These are phyloP conservation scores for Metschnikowia chrysomelidarum DNA, from an alignment of 805 yeast species.

Conservation along the genomic window DNA sequence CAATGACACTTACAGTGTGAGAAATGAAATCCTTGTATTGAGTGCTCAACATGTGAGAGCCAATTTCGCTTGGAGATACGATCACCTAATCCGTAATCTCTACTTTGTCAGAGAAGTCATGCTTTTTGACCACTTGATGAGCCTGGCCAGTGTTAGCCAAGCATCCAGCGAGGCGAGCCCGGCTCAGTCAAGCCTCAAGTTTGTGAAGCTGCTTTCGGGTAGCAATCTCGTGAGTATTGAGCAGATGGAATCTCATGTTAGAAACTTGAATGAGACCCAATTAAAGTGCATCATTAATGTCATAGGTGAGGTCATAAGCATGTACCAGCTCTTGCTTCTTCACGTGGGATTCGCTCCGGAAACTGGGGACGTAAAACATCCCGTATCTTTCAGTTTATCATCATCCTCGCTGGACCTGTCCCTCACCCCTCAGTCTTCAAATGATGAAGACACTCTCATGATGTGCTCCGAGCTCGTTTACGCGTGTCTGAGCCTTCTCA, in stretches of 20 bases:
- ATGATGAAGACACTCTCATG: slow-evolving; percentile 18
- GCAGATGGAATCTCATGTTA: slow-evolving; percentile 17
- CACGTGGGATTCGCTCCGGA: slow-evolving; percentile 7
- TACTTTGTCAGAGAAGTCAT: slow-evolving; percentile 30
- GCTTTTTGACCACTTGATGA: slow-evolving; percentile 34
- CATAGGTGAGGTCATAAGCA: slow-evolving; percentile 19
- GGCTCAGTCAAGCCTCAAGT: slow-evolving; percentile 9
- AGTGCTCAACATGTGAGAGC: slow-evolving; percentile 35
- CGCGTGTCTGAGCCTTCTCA: slow-evolving; percentile 16
- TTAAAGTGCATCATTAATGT: slow-evolving; percentile 31
- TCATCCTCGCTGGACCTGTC: too few species aligned
- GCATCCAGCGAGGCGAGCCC: background rate
- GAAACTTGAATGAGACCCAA: slow-evolving; percentile 18
- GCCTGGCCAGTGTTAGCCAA: slow-evolving; percentile 12
- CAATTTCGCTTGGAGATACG: slow-evolving; percentile 27
- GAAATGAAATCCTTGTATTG: slow-evolving; percentile 29
- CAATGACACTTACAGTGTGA: slow-evolving; percentile 5
- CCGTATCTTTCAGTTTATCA: too few species aligned
- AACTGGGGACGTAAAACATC: background rate
- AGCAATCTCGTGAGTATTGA: slow-evolving; percentile 23
- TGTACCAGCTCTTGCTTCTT: slow-evolving; percentile 27
- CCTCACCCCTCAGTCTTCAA: too few species aligned
- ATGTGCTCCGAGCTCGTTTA: slow-evolving; percentile 21
- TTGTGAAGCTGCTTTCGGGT: slow-evolving; percentile 21
- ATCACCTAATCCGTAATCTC: slow-evolving; percentile 22